Percentiles rank a stretch among this genome's conserved stretches.
These are phyloP conservation scores for Apophysomyces variabilis DNA, from an alignment of 371 early-diverging fungal species.

Conservation along the genomic window DNA sequence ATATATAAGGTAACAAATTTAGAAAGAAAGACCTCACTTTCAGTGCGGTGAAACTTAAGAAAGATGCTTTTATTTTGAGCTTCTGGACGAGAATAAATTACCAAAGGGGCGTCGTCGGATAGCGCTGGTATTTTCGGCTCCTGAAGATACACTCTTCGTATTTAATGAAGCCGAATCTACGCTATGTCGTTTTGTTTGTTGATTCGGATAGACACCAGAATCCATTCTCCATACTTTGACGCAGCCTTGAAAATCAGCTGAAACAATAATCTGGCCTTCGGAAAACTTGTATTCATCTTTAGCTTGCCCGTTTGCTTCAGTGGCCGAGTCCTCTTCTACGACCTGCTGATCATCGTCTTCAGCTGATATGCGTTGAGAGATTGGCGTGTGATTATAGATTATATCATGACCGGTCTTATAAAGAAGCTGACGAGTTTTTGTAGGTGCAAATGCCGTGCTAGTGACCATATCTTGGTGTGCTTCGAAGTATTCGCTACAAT, in stretches of 20 bases:
- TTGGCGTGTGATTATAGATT: slow-evolving; percentile 45
- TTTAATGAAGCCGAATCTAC: background rate
- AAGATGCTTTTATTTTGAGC: background rate
- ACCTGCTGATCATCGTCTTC: slow-evolving; percentile 9
- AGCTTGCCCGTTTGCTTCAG: slow-evolving; percentile 30
- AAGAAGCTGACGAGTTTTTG: slow-evolving; percentile 59
- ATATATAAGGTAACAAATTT: no score
- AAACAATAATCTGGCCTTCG: slow-evolving; percentile 66
- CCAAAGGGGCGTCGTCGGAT: background rate
- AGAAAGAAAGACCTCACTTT: no score
- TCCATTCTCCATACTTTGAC: slow-evolving; percentile 74
- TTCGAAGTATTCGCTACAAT: slow-evolving; percentile 41
- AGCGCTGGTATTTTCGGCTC: background rate
- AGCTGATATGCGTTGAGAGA: background rate
- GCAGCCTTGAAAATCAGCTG: slow-evolving; percentile 64
- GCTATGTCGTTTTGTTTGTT: background rate
- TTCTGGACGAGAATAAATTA: background rate
- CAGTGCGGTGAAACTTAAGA: no score
- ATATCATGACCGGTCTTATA: slow-evolving; percentile 53
- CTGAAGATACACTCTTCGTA: background rate
- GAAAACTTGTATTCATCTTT: slow-evolving; percentile 37
- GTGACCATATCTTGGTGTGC: slow-evolving; percentile 62
- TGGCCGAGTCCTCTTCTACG: slow-evolving; percentile 1
- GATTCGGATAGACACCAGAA: slow-evolving; percentile 32
- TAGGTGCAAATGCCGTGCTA: slow-evolving; percentile 65